Base-by-base conservation (phyloP, 306 rosid species). In the Gastrolobium bilobum region DNA sequence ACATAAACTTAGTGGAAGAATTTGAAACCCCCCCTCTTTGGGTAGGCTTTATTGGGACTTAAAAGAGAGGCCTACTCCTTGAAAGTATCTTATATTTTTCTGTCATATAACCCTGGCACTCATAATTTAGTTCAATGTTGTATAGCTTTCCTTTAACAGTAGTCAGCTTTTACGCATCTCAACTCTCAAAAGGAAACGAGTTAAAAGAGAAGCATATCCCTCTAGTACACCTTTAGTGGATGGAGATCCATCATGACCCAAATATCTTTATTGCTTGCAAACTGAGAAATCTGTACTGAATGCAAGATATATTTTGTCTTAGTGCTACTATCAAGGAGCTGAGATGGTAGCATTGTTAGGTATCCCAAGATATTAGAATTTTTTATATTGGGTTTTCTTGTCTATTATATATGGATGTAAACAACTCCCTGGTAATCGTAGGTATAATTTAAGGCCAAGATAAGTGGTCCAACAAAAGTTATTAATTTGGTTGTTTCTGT, bases 161-260 rank as follows among this genome's bases (percentile, higher is more conserved):
- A 77, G 84, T 72, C 78, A 70, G 56, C 87, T 89, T 90, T 84
- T 48, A 65, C 87, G 82, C 83, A 81, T 89, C 84, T 13, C 72
- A 79, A 74, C 15, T 54, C 46, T 46, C 3, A 65, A 56, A 81
- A 73, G 69, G 62, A 74, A 73, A 79, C 42, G 0, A 79, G 11
- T 30, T 61, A 39, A 39, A 60, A 70, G 71, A 84, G 84, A 80
- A 73, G 76, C 80, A 79, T 67, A 71, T 20, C 50, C 42, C 65
- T 79, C 62, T 54, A 77, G 84, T 54, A 77, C 83, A 68, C 83
- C 78, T 59, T 68, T 56, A 68, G 78, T 59, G 77, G 61, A 35
- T 62, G 15, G 44, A 38, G 38, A 60, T 29, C 35, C 53, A 86
- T 84, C 66, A 61, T 78, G 64, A 61, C 57, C 46, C 14, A 42